Percentiles rank a stretch among this genome's conserved stretches.
phyloP scores from a whole-genome alignment of 1,284 basidiomycete genomes.

The Jaminaea rosea region DNA sequence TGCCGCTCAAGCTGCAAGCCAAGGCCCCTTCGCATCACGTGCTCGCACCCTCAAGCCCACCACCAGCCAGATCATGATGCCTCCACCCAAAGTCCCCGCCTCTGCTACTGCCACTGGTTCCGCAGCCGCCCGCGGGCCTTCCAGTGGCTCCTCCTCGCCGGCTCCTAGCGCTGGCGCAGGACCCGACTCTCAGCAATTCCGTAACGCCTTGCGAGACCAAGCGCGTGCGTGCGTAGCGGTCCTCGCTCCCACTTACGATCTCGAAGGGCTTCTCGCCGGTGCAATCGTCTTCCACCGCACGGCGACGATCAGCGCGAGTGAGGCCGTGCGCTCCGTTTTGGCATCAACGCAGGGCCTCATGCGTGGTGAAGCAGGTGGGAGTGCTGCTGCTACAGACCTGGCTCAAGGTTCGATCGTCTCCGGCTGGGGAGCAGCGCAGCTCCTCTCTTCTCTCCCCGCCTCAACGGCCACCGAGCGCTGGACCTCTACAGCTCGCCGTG shows the following conservation, averaged over 20 bases:
- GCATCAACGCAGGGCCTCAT: constrained; percentile 35
- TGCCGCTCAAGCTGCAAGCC: too few relatives aligned
- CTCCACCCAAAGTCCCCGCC: constrained; percentile 12
- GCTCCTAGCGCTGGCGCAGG: background rate
- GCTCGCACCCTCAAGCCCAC: constrained; percentile 3
- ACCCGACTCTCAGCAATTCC: background rate
- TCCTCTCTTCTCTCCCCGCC: constrained; percentile 1
- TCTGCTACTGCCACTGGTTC: too few relatives aligned
- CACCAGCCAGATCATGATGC: constrained; percentile 23
- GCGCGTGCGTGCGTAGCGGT: constrained; percentile 22
- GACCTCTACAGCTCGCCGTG: constrained; percentile 17
- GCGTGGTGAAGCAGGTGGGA: constrained; percentile 30
- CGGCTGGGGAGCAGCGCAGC: constrained; percentile 11
- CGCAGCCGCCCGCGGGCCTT: too few relatives aligned
- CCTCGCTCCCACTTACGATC: constrained; percentile 40
- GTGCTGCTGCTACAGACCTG: constrained; percentile 4
- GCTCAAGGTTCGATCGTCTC: constrained; percentile 23
- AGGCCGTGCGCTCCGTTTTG: constrained; percentile 39
- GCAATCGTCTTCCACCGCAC: constrained; percentile 46
- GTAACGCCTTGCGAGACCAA: background rate
- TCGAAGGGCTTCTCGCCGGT: constrained; percentile 40
- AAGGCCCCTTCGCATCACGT: too few relatives aligned
- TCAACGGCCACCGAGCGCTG: constrained; percentile 15
- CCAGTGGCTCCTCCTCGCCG: too few relatives aligned
- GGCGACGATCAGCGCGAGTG: constrained; percentile 41